Evolutionary conservation across 345 rosid species (phyloP).

Genomic region (Theobroma cacao): DNA sequence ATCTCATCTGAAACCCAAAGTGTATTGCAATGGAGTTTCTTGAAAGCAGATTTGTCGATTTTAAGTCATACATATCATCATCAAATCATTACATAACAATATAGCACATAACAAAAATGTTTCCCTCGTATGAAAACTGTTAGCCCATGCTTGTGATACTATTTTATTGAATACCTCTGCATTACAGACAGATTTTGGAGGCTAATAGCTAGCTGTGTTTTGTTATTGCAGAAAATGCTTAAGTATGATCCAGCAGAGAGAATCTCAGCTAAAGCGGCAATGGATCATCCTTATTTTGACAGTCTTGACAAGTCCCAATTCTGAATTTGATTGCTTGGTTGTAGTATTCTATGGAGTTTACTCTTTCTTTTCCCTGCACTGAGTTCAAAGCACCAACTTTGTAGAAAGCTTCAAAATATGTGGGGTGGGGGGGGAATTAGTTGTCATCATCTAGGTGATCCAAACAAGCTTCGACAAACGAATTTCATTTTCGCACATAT

Average conservation of each 20-base stretch:
- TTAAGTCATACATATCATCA: not conserved
- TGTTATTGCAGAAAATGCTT: slow-evolving; percentile 69
- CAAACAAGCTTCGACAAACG: not conserved
- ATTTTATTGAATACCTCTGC: not conserved
- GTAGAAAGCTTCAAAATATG: not conserved
- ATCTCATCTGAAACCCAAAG: not conserved
- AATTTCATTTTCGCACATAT: not conserved
- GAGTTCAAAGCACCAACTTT: not conserved
- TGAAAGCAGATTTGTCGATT: not conserved
- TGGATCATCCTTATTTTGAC: slow-evolving; percentile 88
- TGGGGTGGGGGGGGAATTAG: slow-evolving; percentile 12
- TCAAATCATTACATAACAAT: not conserved
- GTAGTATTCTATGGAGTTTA: not conserved
- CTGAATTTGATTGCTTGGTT: slow-evolving; percentile 32
- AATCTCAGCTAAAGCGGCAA: slow-evolving; percentile 85
- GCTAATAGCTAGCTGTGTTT: slow-evolving; percentile 4
- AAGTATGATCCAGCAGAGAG: slow-evolving; percentile 80
- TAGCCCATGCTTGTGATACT: not conserved
- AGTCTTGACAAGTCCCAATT: slow-evolving; percentile 90
- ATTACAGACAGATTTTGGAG: not conserved
- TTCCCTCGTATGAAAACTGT: not conserved
- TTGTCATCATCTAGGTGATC: slow-evolving; percentile 59
- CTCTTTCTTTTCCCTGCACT: not conserved
- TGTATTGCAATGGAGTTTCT: not conserved
- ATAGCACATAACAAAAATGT: not conserved